Conservation (phyloP, 108 stramenopile genomes). For the Aurantiochytrium sp. region DNA sequence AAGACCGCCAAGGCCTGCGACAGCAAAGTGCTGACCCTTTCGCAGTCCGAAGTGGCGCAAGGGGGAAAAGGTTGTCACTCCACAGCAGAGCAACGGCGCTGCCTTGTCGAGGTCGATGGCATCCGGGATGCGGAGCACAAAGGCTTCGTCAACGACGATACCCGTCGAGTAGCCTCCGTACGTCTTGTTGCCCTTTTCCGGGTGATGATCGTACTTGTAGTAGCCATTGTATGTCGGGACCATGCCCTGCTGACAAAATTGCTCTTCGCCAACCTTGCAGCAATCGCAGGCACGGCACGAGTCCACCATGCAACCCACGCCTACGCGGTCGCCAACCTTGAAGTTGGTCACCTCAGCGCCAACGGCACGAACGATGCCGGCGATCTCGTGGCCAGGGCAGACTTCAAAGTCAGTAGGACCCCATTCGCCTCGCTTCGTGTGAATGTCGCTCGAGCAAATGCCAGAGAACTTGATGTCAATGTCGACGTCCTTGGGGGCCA, state of each 20-base stretch:
- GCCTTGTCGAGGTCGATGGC: background rate
- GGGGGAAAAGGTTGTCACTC: constrained; percentile 54
- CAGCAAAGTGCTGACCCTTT: constrained; percentile 37
- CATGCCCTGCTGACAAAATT: constrained; percentile 28
- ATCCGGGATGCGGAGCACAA: background rate
- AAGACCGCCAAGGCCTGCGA: constrained; percentile 59
- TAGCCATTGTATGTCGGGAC: constrained; percentile 31
- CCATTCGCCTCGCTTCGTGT: constrained; percentile 34
- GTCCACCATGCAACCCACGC: constrained; percentile 60
- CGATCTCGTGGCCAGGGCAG: constrained; percentile 39
- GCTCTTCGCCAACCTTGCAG: constrained; percentile 47
- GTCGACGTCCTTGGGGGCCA: background rate
- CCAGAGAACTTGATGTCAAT: constrained; percentile 29
- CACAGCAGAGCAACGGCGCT: constrained; percentile 54
- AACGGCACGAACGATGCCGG: constrained; percentile 45
- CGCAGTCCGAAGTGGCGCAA: constrained; percentile 34
- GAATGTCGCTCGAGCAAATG: constrained; percentile 51
- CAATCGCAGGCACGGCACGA: constrained; percentile 47
- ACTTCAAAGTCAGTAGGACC: background rate
- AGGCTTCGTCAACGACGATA: background rate
- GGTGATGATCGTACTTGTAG: constrained; percentile 13
- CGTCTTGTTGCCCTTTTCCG: background rate
- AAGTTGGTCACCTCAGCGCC: constrained; percentile 48
- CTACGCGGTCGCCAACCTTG: constrained; percentile 56
- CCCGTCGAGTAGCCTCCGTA: background rate